Evolutionary conservation across 2,329 filamentous ascomycete genomes (phyloP).

Genomic region (Apiospora koreana): DNA sequence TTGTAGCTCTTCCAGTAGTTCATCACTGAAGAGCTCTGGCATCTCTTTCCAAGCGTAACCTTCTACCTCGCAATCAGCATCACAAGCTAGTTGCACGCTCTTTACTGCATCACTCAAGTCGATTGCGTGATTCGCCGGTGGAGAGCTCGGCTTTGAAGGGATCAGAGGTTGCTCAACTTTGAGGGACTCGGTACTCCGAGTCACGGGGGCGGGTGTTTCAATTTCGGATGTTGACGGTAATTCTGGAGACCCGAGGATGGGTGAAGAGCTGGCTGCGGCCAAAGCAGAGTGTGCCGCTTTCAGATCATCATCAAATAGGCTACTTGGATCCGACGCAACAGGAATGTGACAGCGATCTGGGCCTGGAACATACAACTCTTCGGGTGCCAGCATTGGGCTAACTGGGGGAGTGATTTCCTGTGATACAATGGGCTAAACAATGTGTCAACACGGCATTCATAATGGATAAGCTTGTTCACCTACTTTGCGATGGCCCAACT

Average conservation of each 20-base stretch:
- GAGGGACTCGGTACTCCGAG: slow-evolving; percentile 20
- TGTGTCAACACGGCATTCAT: background rate
- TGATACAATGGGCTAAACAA: slow-evolving; percentile 20
- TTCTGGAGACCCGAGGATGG: slow-evolving; percentile 9
- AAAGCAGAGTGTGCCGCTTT: slow-evolving; percentile 23
- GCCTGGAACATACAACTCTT: slow-evolving; percentile 26
- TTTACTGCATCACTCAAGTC: slow-evolving; percentile 16
- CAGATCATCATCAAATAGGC: slow-evolving; percentile 29
- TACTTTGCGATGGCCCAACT: slow-evolving; percentile 9
- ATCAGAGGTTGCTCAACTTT: slow-evolving; percentile 29
- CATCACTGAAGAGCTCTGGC: slow-evolving; percentile 18
- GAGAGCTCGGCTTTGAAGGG: slow-evolving; percentile 18
- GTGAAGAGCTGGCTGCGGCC: slow-evolving; percentile 13
- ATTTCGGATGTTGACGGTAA: slow-evolving; percentile 17
- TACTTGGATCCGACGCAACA: slow-evolving; percentile 26
- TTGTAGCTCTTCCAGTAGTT: slow-evolving; percentile 19
- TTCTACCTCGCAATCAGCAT: background rate
- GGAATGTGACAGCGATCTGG: slow-evolving; percentile 26
- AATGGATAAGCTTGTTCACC: slow-evolving; percentile 17
- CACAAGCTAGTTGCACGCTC: slow-evolving; percentile 22
- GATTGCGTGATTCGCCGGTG: slow-evolving; percentile 6
- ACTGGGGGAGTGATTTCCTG: slow-evolving; percentile 30
- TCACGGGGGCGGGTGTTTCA: slow-evolving; percentile 12
- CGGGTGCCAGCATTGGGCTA: slow-evolving; percentile 18
- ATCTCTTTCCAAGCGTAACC: background rate